phyloP scores from a whole-genome alignment of 139 green algal genomes.

The Ettlia oleoabundans region DNA sequence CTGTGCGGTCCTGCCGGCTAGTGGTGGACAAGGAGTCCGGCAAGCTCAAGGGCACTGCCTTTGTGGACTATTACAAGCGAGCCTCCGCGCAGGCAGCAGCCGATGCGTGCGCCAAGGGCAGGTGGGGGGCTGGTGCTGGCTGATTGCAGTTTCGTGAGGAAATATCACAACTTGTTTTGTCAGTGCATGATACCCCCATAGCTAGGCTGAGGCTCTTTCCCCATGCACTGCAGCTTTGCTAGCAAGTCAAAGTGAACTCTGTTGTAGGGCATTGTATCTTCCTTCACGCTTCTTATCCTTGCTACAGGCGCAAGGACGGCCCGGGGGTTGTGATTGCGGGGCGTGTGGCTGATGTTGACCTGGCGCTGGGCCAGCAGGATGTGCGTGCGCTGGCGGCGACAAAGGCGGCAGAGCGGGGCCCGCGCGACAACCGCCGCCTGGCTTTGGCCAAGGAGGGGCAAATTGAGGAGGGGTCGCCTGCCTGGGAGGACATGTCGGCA shows the following conservation, averaged over 20 bases:
- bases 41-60: slow-evolving; percentile 89
- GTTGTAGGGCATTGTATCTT: not conserved
- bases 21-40: slow-evolving; percentile 81
- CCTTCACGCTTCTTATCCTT: not conserved
- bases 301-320: slow-evolving; percentile 49
- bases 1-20: slow-evolving; percentile 70
- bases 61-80: slow-evolving; percentile 79
- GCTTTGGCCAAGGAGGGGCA: slow-evolving; percentile 77
- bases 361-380: slow-evolving; percentile 77
- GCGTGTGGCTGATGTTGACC: slow-evolving; percentile 66
- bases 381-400: slow-evolving; percentile 60
- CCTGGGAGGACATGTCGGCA: slow-evolving; percentile 79
- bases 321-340: slow-evolving; percentile 73
- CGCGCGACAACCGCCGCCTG: slow-evolving; percentile 84
- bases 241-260: too few relatives aligned
- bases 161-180: not conserved
- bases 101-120: slow-evolving; percentile 63
- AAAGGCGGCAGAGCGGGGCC: not conserved
- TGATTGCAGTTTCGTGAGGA: too few relatives aligned
- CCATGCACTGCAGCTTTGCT: not conserved
- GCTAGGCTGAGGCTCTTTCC: not conserved
- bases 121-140: too few relatives aligned
- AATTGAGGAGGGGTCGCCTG: slow-evolving; percentile 77
- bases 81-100: slow-evolving; percentile 61
- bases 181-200: not conserved